Base-by-base conservation (phyloP, 768 basidiomycete species). In the Guyanaporus albipodus region DNA sequence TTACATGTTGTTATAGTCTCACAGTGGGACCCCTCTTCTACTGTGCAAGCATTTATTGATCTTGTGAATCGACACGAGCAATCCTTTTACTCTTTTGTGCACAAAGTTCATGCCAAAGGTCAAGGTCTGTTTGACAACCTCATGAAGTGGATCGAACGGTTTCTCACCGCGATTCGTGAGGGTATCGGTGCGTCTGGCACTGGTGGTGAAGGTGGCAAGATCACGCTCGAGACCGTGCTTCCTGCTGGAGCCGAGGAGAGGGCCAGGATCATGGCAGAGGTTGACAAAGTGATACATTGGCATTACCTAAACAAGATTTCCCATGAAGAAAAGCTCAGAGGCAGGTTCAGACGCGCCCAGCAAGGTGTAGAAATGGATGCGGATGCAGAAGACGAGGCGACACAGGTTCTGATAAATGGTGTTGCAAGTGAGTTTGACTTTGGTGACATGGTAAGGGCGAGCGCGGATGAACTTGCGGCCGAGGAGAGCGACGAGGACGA, bases 91-190 rank as follows among this genome's bases (percentile, higher is more conserved):
- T 75, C 77, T 48, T 99, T 99, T 62, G 94, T 99, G 22, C 92
- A 99, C 78, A 96, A 95, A 57, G 96, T 99, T 2, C 96, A 99
- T 61, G 85, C 91, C 36, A 97, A 97, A 63, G 96, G 96, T 28
- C 87, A 93, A 60, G 87, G 85, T 18, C 76, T 99, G 11, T 99
- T 99, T 65, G 87, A 93, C 59, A 81, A 77, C 58, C 81, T 99
- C 47, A 97, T 97, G 92, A 79, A 75, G 31, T 99, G 96, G 96
- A 87, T 96, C 65, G 94, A 98, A 67, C 79, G 90, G 28, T 98
- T 98, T 72, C 75, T 98, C 49, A 87, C 87, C 21, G 79, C 88
- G 44, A 80, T 93, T 38, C 87, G 96, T 10, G 92, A 94, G 50
- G 96, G 96, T 5, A 67, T 98, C 6, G 87, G 90, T 4, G 68